phyloP scores from a whole-genome alignment of 129 eudicot species.

The Chrysanthemum makinoi region DNA sequence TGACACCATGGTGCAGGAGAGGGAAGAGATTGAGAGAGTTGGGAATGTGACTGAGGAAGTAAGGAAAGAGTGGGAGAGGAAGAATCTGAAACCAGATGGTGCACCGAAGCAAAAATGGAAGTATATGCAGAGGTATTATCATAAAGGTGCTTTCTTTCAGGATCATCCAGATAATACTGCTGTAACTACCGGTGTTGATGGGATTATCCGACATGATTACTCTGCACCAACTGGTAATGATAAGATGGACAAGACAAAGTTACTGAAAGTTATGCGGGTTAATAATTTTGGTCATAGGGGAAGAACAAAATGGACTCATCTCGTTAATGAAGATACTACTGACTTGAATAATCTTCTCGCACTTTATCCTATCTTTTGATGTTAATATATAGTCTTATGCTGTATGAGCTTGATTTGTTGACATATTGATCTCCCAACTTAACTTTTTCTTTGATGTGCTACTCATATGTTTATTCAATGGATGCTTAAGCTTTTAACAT shows the following conservation, averaged over 20 bases:
- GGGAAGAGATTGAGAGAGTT: conserved; percentile 85
- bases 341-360: conserved; percentile 92
- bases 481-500: too few relatives aligned
- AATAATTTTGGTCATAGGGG: conserved; percentile 91
- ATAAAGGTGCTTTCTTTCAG: conserved; percentile 90
- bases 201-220: conserved; percentile 53
- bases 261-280: conserved; percentile 87
- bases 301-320: conserved; percentile 85
- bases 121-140: conserved; percentile 96
- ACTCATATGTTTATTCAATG: background rate
- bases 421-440: too few relatives aligned
- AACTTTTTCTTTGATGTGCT: too few relatives aligned
- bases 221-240: conserved; percentile 93
- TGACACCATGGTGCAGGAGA: conserved; percentile 76
- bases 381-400: too few relatives aligned
- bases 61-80: conserved; percentile 92
- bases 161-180: conserved; percentile 62
- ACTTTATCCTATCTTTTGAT: background rate
- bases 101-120: conserved; percentile 71
- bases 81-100: conserved; percentile 57
- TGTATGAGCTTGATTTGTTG: too few relatives aligned
- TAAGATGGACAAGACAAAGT: conserved; percentile 76
- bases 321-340: conserved; percentile 87
- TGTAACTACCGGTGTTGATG: conserved; percentile 64
- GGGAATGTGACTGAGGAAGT: conserved; percentile 98